A percentile compares a stretch with the other conserved stretches of the same genome.
Conservation (phyloP, 768 basidiomycete species). For the Solioccasus polychromus region DNA sequence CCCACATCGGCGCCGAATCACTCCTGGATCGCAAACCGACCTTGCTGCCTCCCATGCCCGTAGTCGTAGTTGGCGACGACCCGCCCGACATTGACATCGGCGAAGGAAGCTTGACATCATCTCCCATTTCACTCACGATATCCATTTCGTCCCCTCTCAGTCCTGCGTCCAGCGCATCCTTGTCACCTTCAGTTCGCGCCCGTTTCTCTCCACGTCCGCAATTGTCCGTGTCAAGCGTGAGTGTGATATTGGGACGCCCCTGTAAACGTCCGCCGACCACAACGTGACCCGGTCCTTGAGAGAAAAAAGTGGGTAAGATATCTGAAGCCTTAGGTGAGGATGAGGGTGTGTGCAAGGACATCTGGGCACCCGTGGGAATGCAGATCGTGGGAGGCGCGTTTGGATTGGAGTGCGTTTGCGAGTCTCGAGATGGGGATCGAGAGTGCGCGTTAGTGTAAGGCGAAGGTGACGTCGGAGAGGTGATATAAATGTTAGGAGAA, state of each 20-base stretch:
- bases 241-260: conserved; percentile 29
- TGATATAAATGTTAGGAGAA: conserved; percentile 72
- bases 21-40: conserved; percentile 23
- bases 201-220: conserved; percentile 25
- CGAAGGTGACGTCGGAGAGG: conserved; percentile 53
- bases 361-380: too few relatives aligned
- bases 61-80: conserved; percentile 11
- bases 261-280: conserved; percentile 16
- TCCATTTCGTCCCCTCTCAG: conserved; percentile 27
- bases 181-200: conserved; percentile 17
- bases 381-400: conserved; percentile 10
- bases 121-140: conserved; percentile 8
- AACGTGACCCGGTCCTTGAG: conserved; percentile 10
- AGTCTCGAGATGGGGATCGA: conserved; percentile 20
- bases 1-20: conserved; percentile 26
- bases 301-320: conserved; percentile 10
- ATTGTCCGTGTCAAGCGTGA: conserved; percentile 26
- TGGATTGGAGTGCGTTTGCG: conserved; percentile 8
- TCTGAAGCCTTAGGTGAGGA: conserved; percentile 30
- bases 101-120: conserved; percentile 19
- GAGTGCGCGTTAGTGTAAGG: conserved; percentile 20
- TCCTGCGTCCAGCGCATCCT: conserved; percentile 4
- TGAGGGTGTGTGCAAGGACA: conserved; percentile 28
- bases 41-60: conserved; percentile 9
- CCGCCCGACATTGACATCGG: conserved; percentile 21